These are phyloP conservation scores for Trematosphaeria pertusa DNA, from an alignment of 2,329 filamentous ascomycete genomes.

Conservation along the genomic window DNA sequence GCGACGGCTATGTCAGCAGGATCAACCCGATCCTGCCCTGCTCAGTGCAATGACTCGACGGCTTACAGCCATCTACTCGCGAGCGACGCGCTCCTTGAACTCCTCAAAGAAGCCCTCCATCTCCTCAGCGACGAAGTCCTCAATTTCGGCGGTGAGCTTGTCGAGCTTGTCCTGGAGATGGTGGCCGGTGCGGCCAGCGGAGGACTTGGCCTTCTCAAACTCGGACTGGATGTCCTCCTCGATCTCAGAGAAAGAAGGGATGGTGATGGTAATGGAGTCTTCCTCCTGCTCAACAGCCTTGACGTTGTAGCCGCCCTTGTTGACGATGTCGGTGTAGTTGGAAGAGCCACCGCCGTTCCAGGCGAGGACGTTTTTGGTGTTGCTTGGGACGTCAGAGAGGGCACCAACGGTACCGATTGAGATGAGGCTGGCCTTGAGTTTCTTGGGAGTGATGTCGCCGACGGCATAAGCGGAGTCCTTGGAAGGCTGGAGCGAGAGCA, in stretches of 20 bases:
- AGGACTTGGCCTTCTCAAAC: constrained; percentile 44
- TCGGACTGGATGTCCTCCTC: constrained; percentile 46
- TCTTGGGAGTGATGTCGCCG: constrained; percentile 85
- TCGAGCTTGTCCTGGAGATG: constrained; percentile 56
- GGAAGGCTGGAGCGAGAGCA: constrained; percentile 92
- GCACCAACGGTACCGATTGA: constrained; percentile 79
- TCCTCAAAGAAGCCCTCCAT: constrained; percentile 64
- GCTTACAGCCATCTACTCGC: constrained; percentile 32
- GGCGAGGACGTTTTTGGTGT: constrained; percentile 93
- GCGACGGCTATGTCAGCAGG: not conserved
- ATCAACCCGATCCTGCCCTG: not conserved
- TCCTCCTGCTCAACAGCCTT: constrained; percentile 46
- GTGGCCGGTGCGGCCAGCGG: constrained; percentile 50
- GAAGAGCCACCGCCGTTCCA: constrained; percentile 97
- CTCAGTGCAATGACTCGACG: not conserved
- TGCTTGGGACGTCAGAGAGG: constrained; percentile 80
- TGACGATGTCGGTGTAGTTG: constrained; percentile 87
- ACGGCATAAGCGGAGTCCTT: constrained; percentile 91
- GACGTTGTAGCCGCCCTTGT: constrained; percentile 73
- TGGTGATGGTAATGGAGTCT: constrained; percentile 45
- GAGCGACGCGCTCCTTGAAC: constrained; percentile 45
- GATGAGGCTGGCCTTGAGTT: constrained; percentile 91
- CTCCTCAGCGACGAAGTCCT: constrained; percentile 57
- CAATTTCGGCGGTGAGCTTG: constrained; percentile 52
- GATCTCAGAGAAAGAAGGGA: constrained; percentile 45